Conservation (phyloP, 768 basidiomycete species). For the Mycena rosella region DNA sequence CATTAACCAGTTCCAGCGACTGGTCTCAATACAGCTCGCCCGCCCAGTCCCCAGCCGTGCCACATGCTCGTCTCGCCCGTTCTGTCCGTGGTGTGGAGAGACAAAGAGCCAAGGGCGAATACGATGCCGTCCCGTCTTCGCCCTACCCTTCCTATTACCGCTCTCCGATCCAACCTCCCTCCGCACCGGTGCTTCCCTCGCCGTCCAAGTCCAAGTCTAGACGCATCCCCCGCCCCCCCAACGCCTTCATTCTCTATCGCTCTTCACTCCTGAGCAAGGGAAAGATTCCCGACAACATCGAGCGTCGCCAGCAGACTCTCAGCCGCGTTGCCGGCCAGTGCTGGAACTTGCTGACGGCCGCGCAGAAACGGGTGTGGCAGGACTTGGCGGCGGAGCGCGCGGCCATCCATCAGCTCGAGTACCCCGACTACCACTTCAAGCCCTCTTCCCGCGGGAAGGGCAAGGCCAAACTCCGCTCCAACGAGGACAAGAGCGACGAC, state of each 20-base stretch:
- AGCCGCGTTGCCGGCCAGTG: conserved; percentile 76
- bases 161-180: conserved; percentile 7
- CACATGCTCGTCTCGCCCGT: conserved; percentile 25
- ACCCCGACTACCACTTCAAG: conserved; percentile 75
- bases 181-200: not conserved
- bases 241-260: conserved; percentile 88
- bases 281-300: conserved; percentile 61
- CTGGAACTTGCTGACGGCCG: conserved; percentile 70
- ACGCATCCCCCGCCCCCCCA: conserved; percentile 81
- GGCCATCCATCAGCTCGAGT: conserved; percentile 58
- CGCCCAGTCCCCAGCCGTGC: conserved; percentile 9
- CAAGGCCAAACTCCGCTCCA: conserved; percentile 38
- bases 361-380: conserved; percentile 62
- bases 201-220: conserved; percentile 21
- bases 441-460: conserved; percentile 56
- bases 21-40: conserved; percentile 12
- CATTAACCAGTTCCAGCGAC: conserved; percentile 6
- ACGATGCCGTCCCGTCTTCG: not conserved
- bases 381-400: conserved; percentile 62
- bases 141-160: conserved; percentile 25
- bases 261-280: conserved; percentile 69
- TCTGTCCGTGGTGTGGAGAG: conserved; percentile 35
- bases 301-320: conserved; percentile 80
- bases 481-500: conserved; percentile 40
- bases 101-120: conserved; percentile 13